Evolutionary conservation across 306 rosid species (phyloP), one percentile per base, ranked within the genome.

Genomic region (Sphenostylis stenocarpa): DNA sequence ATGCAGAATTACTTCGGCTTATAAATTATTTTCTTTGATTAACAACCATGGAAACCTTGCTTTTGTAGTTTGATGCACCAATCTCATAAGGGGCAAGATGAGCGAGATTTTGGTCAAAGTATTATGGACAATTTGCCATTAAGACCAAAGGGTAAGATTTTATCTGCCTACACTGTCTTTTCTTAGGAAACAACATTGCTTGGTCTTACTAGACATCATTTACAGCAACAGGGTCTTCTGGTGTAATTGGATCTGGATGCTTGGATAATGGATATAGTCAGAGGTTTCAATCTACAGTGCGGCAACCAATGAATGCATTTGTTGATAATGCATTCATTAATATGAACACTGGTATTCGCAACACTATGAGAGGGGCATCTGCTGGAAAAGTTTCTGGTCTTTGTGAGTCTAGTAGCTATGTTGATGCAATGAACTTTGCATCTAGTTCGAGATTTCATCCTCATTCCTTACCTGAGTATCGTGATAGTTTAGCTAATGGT

Each of bases 391-490:
- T 65, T 47, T 72, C 87, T 68, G 81, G 86, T 65, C 66, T 72
- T 63, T 51, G 31, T 7, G 91, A 86, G 56, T 66, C 90, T 29
- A 82, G 73, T 67, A 80, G 76, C 47, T 77, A 77, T 87, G 65
- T 73, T 62, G 87, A 90, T 74, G 93, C 85, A 65, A 80, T 82
- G 62, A 83, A 81, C 39, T 83, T 86, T 52, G 81, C 85, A 72
- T 56, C 85, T 36, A 66, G 83, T 69, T 87, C 88, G 5, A 60
- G 79, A 77, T 84, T 88, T 63, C 95, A 88, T 73, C 89, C 89
- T 70, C 90, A 84, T 81, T 90, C 95, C 69, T 76, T 90, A 12
- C 95, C 95, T 5, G 92, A 90, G 76, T 78, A 81, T 77, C 83
- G 75, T 73, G 90, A 86, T 58, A 73, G 83, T 80, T 74, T 87